Base-by-base conservation (phyloP, 1,284 basidiomycete genomes). In the Volvariella volvacea region DNA sequence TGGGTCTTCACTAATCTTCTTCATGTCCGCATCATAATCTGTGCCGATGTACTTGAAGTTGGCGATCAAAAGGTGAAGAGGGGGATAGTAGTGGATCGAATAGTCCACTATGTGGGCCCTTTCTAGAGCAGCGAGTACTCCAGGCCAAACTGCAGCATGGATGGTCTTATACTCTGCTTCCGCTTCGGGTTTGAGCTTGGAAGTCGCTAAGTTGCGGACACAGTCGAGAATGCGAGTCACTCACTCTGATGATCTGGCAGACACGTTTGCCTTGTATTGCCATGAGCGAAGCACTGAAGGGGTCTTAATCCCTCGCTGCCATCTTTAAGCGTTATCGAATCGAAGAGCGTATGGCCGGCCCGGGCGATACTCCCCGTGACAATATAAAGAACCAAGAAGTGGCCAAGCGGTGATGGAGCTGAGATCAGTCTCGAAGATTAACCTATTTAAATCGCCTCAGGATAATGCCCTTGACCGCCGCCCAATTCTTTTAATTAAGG, bases 81-180 rank as follows among this genome's bases (percentile, higher is more conserved):
- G 70, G 41, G 77, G 68, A 61, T 79, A 74, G 55, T 84, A 74
- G 55, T 86, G 70, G 55, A 90, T 90, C 22, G 83, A 85, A 58
- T 89, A 90, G 62, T 90, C 86, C 33, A 69, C 67, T 46, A 89
- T 75, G 57, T 88, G 76, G 40, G 83, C 74, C n/a, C 73, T 69
- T 45, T 74, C 70, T 20, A 89, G 69, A 3, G 84, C 74, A 10
- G 71, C 76, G 22, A 88, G 76, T 3, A 89, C 85, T 19, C 74
- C 68, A 1, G 83, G 83, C 83, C 86, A 89, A 25, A 83, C 80
- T 3, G 66, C 66, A 0, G 73, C 71, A 52, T 91, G 87, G 9
- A 85, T 65, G 45, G 68, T 62, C 53, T 78, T 83, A 68, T 90
- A 91, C 55, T 88, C 84, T 4, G 71, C 75, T 36, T 74, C 66